Conservation (phyloP, 225 moss, liverwort and hornwort species). For the Polytrichum commune region DNA sequence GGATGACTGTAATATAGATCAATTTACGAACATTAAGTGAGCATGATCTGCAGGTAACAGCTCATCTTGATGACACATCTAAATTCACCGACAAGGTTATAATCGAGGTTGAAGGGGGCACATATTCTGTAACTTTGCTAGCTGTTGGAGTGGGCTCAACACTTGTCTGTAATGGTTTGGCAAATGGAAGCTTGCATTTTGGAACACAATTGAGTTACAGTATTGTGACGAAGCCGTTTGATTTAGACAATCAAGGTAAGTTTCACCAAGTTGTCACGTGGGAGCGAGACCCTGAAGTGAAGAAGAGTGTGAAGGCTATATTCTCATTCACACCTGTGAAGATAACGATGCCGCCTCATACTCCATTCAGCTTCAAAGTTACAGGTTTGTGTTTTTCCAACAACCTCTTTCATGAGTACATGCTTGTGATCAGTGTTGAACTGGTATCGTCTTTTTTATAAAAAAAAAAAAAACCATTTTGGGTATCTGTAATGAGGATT, state of each 20-base stretch:
- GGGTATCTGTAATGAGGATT: too few relatives aligned
- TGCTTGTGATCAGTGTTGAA: too few relatives aligned
- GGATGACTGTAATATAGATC: too few relatives aligned
- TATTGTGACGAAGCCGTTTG: slow-evolving; percentile 39
- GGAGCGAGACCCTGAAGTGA: slow-evolving; percentile 31
- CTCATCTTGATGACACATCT: slow-evolving; percentile 61
- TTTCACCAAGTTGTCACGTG: slow-evolving; percentile 51
- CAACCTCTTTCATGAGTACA: too few relatives aligned
- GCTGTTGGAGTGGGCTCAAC: slow-evolving; percentile 63
- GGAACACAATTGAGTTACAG: slow-evolving; percentile 63
- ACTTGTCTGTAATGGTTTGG: slow-evolving; percentile 53
- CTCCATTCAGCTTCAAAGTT: slow-evolving; percentile 42
- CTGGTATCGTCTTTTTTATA: too few relatives aligned
- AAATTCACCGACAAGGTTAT: slow-evolving; percentile 52
- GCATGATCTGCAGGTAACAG: slow-evolving; percentile 40
- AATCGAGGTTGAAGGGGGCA: slow-evolving; percentile 56
- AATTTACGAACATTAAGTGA: neutral
- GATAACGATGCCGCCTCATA: slow-evolving; percentile 36
- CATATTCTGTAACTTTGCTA: slow-evolving; percentile 48
- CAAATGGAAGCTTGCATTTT: slow-evolving; percentile 62
- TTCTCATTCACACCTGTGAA: slow-evolving; percentile 35
- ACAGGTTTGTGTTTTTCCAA: slow-evolving; percentile 19
- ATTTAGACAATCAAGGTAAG: slow-evolving; percentile 60
- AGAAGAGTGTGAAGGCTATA: slow-evolving; percentile 19
- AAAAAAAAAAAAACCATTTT: too few relatives aligned